Evolutionary conservation across 2,329 filamentous ascomycete species (phyloP).

Genomic region (Epichloe typhina): DNA sequence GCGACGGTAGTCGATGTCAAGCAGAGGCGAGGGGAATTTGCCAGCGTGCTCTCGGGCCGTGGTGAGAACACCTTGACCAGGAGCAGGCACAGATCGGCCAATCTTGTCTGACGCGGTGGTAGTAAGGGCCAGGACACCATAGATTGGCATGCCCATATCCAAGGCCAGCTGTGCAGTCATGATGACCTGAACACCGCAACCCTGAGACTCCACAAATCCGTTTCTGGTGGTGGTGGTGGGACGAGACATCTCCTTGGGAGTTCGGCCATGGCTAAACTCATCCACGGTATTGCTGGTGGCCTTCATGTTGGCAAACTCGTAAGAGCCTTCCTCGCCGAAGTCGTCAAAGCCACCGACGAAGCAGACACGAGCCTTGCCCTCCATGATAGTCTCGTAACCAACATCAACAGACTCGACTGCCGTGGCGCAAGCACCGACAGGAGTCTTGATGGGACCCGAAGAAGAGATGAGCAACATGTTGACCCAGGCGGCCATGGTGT

Average conservation of each 20-base stretch:
- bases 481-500: slow-evolving; percentile 99
- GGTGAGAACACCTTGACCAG: slow-evolving; percentile 91
- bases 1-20: slow-evolving; percentile 95
- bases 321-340: slow-evolving; percentile 97
- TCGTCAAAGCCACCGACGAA: slow-evolving; percentile 98
- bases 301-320: slow-evolving; percentile 99
- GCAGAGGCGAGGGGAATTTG: slow-evolving; percentile 87
- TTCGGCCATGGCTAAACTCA: slow-evolving; percentile 89
- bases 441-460: slow-evolving; percentile 96
- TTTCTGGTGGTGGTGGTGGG: slow-evolving; percentile 93
- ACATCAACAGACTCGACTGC: slow-evolving; percentile 96
- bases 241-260: slow-evolving; percentile 93
- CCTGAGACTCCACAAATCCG: slow-evolving; percentile 99
- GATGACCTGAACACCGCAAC: slow-evolving; percentile 94
- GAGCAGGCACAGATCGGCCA: slow-evolving; percentile 89
- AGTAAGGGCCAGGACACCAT: slow-evolving; percentile 85
- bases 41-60: slow-evolving; percentile 81
- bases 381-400: slow-evolving; percentile 95
- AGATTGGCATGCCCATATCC: slow-evolving; percentile 97
- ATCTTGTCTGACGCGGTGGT: slow-evolving; percentile 98
- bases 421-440: slow-evolving; percentile 92
- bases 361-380: slow-evolving; percentile 95
- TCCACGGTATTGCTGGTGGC: slow-evolving; percentile 96
- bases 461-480: slow-evolving; percentile 98
- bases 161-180: slow-evolving; percentile 94